phyloP scores from a whole-genome alignment of 305 asterid species.

The Stenogyne calaminthoides region DNA sequence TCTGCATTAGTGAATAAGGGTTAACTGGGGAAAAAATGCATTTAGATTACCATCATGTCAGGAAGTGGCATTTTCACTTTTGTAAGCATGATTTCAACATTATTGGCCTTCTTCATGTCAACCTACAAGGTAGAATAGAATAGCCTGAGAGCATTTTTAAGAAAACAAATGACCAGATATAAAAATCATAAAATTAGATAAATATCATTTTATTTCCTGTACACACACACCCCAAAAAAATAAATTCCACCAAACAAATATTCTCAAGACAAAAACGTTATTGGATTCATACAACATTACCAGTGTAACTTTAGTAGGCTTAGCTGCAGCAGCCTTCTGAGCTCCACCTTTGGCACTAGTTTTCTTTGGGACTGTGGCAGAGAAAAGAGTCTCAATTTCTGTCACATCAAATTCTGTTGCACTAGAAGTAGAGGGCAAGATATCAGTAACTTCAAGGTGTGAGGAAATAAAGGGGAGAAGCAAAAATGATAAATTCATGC shows the following conservation, averaged over 20 bases:
- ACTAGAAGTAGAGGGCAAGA: conserved; percentile 46
- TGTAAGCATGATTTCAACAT: conserved; percentile 95
- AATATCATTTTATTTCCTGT: neutral
- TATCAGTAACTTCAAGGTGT: conserved; percentile 36
- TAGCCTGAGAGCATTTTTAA: conserved; percentile 17
- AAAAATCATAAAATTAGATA: conserved; percentile 4
- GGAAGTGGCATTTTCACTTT: conserved; percentile 99
- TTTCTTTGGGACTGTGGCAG: conserved; percentile 69
- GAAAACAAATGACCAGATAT: neutral
- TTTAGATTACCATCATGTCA: conserved; percentile 88
- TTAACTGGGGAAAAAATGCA: conserved; percentile 18
- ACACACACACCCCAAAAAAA: neutral
- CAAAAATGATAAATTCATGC: conserved; percentile 7
- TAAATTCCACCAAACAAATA: neutral
- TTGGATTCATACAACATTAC: conserved; percentile 50
- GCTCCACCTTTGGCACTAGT: conserved; percentile 73
- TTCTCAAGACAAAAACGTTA: neutral
- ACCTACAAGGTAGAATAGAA: conserved; percentile 48
- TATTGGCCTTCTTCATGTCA: conserved; percentile 95
- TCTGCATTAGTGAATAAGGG: neutral
- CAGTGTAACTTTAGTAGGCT: conserved; percentile 83
- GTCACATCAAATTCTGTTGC: conserved; percentile 87
- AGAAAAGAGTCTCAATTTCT: conserved; percentile 92
- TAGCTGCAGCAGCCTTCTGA: conserved; percentile 74
- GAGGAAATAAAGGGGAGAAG: conserved; percentile 15